Evolutionary conservation across 1,284 basidiomycete genomes (phyloP).

Genomic region (Garcileccinum viscosum): DNA sequence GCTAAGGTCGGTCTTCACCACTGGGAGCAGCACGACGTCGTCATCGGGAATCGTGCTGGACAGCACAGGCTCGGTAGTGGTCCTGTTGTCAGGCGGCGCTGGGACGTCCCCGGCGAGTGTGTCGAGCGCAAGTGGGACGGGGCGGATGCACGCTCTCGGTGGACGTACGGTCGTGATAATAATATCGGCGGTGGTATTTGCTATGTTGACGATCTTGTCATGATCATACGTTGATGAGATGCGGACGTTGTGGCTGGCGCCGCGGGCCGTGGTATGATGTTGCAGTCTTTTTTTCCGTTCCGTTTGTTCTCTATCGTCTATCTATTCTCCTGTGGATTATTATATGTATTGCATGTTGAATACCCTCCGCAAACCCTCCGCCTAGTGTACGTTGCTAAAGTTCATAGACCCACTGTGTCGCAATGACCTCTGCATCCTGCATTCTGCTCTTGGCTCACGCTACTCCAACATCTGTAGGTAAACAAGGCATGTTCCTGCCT

Average conservation of each 20-base stretch:
- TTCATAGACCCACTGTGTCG: no score
- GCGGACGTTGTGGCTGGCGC: not conserved
- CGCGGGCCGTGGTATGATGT: not conserved
- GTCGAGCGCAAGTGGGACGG: not conserved
- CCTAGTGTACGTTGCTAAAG: not conserved
- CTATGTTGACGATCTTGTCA: not conserved
- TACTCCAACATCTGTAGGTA: no score
- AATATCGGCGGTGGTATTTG: not conserved
- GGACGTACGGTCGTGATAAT: not conserved
- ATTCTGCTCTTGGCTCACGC: no score
- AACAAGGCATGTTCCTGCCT: no score
- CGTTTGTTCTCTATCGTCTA: not conserved
- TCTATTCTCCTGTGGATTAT: not conserved
- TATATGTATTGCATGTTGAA: not conserved
- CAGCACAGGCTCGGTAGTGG: slow-evolving; percentile 29
- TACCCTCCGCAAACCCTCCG: not conserved
- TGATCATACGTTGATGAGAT: not conserved
- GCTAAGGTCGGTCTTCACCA: slow-evolving; percentile 17
- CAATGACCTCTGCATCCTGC: no score
- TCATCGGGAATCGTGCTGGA: slow-evolving; percentile 24
- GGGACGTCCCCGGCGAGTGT: not conserved
- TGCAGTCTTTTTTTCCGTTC: not conserved
- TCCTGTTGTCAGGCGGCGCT: slow-evolving; percentile 18
- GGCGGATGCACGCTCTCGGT: not conserved
- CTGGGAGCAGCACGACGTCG: slow-evolving; percentile 18